A percentile compares a stretch with the other conserved stretches of the same genome.
These are phyloP conservation scores for Paecilomyces variotii DNA, from an alignment of 2,329 filamentous ascomycete species.

Conservation along the genomic window DNA sequence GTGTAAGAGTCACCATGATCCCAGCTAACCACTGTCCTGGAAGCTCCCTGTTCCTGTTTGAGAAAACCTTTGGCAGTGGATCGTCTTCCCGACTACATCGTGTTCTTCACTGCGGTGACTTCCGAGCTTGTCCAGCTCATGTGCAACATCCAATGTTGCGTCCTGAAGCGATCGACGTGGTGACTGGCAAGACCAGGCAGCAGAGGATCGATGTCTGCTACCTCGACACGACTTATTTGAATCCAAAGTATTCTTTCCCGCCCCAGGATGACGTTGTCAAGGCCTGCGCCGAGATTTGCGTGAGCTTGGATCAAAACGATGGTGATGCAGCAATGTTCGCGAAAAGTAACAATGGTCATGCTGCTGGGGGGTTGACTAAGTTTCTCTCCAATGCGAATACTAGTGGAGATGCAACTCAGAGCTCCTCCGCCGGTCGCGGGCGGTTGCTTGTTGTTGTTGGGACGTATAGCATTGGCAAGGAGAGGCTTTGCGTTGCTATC, in stretches of 20 bases:
- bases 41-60: conserved; percentile 86
- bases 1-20: conserved; percentile 87
- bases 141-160: conserved; percentile 72
- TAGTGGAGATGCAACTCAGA: conserved; percentile 20
- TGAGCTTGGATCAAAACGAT: conserved; percentile 62
- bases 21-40: conserved; percentile 95
- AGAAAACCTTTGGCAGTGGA: conserved; percentile 62
- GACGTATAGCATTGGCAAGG: conserved; percentile 97
- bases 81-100: conserved; percentile 58
- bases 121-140: conserved; percentile 80
- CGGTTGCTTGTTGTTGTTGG: conserved; percentile 86
- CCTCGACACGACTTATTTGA: conserved; percentile 93
- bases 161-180: conserved; percentile 62
- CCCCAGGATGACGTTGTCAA: conserved; percentile 78
- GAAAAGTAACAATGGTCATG: conserved; percentile 46
- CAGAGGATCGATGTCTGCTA: conserved; percentile 95
- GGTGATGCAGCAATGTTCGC: conserved; percentile 50
- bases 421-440: conserved; percentile 38
- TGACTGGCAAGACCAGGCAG: conserved; percentile 63
- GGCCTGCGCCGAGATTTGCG: conserved; percentile 80
- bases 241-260: conserved; percentile 91
- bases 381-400: conserved; percentile 47
- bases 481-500: conserved; percentile 88
- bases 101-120: conserved; percentile 92
- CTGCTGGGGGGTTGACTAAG: conserved; percentile 53